These are phyloP conservation scores for Nelumbo lutea DNA, from an alignment of 164 flowering plant genomes.

Conservation along the genomic window DNA sequence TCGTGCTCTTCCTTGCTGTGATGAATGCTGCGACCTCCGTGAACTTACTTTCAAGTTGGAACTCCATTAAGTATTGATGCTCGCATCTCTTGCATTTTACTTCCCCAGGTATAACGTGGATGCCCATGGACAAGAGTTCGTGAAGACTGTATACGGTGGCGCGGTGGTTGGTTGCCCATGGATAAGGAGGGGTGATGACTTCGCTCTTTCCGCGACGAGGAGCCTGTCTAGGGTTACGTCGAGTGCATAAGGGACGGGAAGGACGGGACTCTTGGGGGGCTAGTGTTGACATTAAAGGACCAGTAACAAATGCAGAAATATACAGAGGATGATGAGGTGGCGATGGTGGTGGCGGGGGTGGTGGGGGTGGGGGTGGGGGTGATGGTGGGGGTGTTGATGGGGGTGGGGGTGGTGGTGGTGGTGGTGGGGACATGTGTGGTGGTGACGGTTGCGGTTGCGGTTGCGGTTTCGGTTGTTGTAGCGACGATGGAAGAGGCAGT, in stretches of 20 bases:
- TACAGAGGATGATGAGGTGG: neutral
- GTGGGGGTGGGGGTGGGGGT: neutral
- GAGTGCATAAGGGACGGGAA: neutral
- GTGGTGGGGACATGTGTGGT: no score
- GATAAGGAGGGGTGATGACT: slow-evolving; percentile 22
- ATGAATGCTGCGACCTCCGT: slow-evolving; percentile 25
- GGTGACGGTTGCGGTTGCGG: neutral
- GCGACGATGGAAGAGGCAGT: neutral
- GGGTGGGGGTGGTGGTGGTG: no score
- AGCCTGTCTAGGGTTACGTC: neutral
- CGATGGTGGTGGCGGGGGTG: neutral
- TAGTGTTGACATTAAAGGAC: neutral
- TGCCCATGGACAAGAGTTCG: slow-evolving; percentile 17
- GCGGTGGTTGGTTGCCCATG: slow-evolving; percentile 47
- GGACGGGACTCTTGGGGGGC: neutral
- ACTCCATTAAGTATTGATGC: slow-evolving; percentile 20
- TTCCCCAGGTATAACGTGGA: slow-evolving; percentile 37
- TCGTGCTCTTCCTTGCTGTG: neutral
- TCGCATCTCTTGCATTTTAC: slow-evolving; percentile 71
- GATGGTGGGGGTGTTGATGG: no score
- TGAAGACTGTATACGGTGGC: slow-evolving; percentile 28
- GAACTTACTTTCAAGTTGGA: slow-evolving; percentile 34
- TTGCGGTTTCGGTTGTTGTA: neutral
- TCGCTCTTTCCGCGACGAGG: neutral
- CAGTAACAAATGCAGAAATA: neutral